These are phyloP conservation scores for Rhizopus arrhizus DNA, from an alignment of 371 early-diverging fungal genomes.

Conservation along the genomic window DNA sequence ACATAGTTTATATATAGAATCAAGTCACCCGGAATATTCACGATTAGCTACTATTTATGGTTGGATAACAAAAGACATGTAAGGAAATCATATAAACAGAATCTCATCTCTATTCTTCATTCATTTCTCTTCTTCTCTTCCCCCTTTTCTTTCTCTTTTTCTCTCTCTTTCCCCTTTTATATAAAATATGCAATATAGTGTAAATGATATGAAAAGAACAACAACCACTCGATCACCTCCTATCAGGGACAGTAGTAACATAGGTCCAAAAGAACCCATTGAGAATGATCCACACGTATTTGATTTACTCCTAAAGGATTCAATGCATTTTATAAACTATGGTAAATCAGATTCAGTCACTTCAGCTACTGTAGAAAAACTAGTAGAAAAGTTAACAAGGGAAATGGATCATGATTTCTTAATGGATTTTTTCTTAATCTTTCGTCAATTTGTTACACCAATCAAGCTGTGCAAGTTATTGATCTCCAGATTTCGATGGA, in stretches of 20 bases:
- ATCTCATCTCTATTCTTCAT: not conserved
- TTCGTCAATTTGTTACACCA: conserved; percentile 48
- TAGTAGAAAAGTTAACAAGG: conserved; percentile 63
- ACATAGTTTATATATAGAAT: conserved; percentile 51
- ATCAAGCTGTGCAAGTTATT: conserved; percentile 51
- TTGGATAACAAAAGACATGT: conserved; percentile 43
- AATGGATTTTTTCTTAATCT: conserved; percentile 54
- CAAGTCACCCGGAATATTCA: conserved; percentile 47
- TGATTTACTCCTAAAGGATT: conserved; percentile 35
- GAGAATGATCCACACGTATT: conserved; percentile 53
- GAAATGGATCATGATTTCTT: conserved; percentile 55
- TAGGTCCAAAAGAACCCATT: conserved; percentile 26
- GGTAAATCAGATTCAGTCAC: conserved; percentile 42
- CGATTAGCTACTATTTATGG: conserved; percentile 60
- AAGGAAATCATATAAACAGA: not conserved
- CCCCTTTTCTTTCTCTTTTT: not conserved
- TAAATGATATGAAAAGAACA: conserved; percentile 3
- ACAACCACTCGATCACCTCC: conserved; percentile 9
- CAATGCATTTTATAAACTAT: conserved; percentile 38
- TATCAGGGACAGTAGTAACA: not conserved
- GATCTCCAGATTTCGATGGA: conserved; percentile 56
- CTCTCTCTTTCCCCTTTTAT: not conserved
- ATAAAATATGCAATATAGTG: too few relatives aligned
- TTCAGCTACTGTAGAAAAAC: conserved; percentile 60
- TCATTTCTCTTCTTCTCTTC: not conserved